phyloP scores from a whole-genome alignment of 2,329 filamentous ascomycete genomes.

The Mycosphaerelloides madeirae region DNA sequence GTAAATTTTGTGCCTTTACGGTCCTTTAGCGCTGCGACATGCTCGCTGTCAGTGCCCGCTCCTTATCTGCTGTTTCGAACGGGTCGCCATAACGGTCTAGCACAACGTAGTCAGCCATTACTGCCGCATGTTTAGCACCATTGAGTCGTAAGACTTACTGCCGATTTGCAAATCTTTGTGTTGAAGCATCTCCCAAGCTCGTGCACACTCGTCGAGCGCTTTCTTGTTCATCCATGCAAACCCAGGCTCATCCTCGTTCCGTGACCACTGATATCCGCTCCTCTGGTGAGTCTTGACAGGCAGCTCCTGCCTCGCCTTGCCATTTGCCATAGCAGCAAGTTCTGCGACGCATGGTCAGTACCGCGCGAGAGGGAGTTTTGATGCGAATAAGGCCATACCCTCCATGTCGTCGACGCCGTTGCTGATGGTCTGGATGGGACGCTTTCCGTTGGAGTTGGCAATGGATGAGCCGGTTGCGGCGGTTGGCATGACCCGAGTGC shows the following conservation, averaged over 20 bases:
- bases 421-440: conserved; percentile 32
- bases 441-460: conserved; percentile 36
- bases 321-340: conserved; percentile 20
- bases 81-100: conserved; percentile 33
- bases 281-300: conserved; percentile 25
- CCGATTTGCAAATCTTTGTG: conserved; percentile 43
- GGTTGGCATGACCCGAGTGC: conserved; percentile 20
- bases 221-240: conserved; percentile 54
- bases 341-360: conserved; percentile 8
- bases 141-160: conserved; percentile 22
- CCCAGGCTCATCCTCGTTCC: conserved; percentile 43
- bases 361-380: too few species aligned
- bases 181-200: conserved; percentile 47
- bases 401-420: conserved; percentile 29
- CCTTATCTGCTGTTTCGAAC: conserved; percentile 32
- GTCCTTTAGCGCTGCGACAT: conserved; percentile 7
- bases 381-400: conserved; percentile 7
- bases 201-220: conserved; percentile 51
- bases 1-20: not conserved
- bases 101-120: conserved; percentile 7
- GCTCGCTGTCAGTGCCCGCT: conserved; percentile 24
- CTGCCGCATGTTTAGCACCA: not conserved
- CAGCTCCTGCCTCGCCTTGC: conserved; percentile 17
- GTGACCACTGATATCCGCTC: conserved; percentile 32
- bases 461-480: conserved; percentile 20